A percentile compares a stretch with the other conserved stretches of the same genome.
These are phyloP conservation scores for Barnettozyma sucrosica DNA, from an alignment of 805 yeast genomes.

Conservation along the genomic window DNA sequence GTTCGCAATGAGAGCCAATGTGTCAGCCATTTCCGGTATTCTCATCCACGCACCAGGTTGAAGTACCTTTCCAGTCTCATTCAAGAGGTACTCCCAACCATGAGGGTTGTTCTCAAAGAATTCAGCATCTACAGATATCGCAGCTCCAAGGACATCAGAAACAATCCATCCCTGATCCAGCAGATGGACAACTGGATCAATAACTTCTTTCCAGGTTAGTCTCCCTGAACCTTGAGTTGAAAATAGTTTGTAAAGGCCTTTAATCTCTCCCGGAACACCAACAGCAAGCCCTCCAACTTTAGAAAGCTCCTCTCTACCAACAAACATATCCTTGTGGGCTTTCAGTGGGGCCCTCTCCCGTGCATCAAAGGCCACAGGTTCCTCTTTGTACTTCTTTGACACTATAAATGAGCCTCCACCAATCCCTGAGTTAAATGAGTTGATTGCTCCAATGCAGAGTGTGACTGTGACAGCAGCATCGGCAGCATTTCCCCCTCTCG, in stretches of 20 bases:
- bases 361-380: conserved; percentile 67
- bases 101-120: conserved; percentile 29
- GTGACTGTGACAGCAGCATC: conserved; percentile 91
- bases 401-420: conserved; percentile 89
- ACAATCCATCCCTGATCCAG: conserved; percentile 59
- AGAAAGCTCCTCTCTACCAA: conserved; percentile 40
- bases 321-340: conserved; percentile 63
- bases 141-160: conserved; percentile 37
- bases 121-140: conserved; percentile 35
- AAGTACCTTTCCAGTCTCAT: conserved; percentile 31
- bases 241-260: conserved; percentile 67
- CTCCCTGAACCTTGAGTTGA: conserved; percentile 63
- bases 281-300: conserved; percentile 82
- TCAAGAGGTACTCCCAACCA: conserved; percentile 54
- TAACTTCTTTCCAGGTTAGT: conserved; percentile 63
- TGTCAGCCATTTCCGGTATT: conserved; percentile 59
- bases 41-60: conserved; percentile 53
- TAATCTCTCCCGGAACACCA: conserved; percentile 87
- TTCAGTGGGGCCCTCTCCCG: conserved; percentile 78
- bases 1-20: conserved; percentile 62
- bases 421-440: conserved; percentile 80
- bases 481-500: conserved; percentile 68
- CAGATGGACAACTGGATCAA: conserved; percentile 71
- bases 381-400: conserved; percentile 35
- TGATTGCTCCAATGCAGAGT: conserved; percentile 78